Evolutionary conservation across 225 moss, liverwort and hornwort species (phyloP).

Genomic region (Polytrichum formosum): DNA sequence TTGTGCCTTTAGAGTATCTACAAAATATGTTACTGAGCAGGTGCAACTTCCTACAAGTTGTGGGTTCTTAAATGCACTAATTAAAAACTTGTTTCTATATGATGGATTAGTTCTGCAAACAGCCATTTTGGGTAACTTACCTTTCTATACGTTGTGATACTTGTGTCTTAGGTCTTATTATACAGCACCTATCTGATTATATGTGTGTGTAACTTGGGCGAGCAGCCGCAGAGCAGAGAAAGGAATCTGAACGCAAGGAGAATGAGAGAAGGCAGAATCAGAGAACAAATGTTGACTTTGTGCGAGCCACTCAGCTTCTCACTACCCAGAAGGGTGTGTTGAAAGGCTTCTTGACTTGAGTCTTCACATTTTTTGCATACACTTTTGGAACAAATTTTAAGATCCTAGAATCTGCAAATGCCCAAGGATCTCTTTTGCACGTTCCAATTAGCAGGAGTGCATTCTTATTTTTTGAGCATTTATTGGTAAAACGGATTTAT

Average conservation of each 20-base stretch:
- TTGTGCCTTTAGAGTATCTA: neutral
- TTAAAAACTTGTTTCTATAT: too few species aligned
- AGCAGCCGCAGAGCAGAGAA: slow-evolving; percentile 60
- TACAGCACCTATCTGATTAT: too few species aligned
- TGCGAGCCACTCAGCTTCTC: slow-evolving; percentile 65
- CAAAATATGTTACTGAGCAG: neutral
- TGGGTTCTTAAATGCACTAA: too few species aligned
- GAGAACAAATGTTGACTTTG: slow-evolving; percentile 75
- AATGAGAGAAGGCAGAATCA: slow-evolving; percentile 81
- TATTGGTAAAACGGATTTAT: neutral
- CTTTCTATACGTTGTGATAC: too few species aligned
- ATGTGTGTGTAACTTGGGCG: neutral
- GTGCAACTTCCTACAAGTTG: too few species aligned
- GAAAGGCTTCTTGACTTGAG: slow-evolving; percentile 6
- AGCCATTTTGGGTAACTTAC: too few species aligned
- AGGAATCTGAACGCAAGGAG: slow-evolving; percentile 78
- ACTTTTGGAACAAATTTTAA: neutral
- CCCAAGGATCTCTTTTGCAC: too few species aligned
- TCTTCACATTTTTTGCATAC: neutral
- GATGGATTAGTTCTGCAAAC: too few species aligned
- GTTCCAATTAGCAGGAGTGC: neutral
- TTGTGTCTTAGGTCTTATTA: too few species aligned
- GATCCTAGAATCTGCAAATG: neutral
- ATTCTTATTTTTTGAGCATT: neutral
- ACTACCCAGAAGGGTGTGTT: slow-evolving; percentile 50